Percentiles rank a stretch among this genome's conserved stretches.
phyloP scores from a whole-genome alignment of 2,329 filamentous ascomycete species.

The Herpotrichia juniperi region DNA sequence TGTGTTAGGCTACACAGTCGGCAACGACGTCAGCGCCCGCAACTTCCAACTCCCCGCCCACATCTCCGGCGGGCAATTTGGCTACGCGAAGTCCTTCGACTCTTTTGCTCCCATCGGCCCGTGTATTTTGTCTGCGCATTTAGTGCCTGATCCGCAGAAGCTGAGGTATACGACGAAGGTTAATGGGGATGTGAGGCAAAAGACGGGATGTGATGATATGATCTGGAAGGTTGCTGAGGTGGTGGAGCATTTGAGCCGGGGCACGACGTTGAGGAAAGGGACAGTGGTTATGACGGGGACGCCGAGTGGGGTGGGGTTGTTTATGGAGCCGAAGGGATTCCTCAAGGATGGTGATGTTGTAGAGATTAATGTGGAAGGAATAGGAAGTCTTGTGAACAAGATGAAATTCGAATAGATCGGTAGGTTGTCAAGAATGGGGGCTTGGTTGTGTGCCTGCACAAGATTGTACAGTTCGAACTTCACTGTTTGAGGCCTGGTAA shows the following conservation, averaged over 20 bases:
- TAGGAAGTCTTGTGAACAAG: slow-evolving; percentile 42
- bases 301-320: slow-evolving; percentile 47
- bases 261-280: slow-evolving; percentile 54
- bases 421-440: not conserved
- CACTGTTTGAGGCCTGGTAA: too few species aligned
- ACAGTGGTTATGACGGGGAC: slow-evolving; percentile 60
- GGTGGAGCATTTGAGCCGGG: slow-evolving; percentile 51
- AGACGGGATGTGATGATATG: slow-evolving; percentile 53
- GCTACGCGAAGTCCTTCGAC: slow-evolving; percentile 54
- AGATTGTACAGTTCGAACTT: not conserved
- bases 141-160: slow-evolving; percentile 42
- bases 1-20: slow-evolving; percentile 67
- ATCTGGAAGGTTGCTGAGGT: slow-evolving; percentile 53
- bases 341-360: slow-evolving; percentile 43
- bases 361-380: slow-evolving; percentile 40
- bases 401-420: slow-evolving; percentile 35
- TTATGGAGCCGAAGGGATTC: slow-evolving; percentile 46
- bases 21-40: slow-evolving; percentile 68
- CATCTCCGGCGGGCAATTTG: slow-evolving; percentile 45
- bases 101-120: slow-evolving; percentile 53
- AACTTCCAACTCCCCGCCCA: slow-evolving; percentile 54
- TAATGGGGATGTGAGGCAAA: slow-evolving; percentile 53
- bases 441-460: not conserved
- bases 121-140: slow-evolving; percentile 39
- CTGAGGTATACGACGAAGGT: slow-evolving; percentile 48